Base-by-base conservation (phyloP, 306 rosid genomes). In the Cucumis melo region DNA sequence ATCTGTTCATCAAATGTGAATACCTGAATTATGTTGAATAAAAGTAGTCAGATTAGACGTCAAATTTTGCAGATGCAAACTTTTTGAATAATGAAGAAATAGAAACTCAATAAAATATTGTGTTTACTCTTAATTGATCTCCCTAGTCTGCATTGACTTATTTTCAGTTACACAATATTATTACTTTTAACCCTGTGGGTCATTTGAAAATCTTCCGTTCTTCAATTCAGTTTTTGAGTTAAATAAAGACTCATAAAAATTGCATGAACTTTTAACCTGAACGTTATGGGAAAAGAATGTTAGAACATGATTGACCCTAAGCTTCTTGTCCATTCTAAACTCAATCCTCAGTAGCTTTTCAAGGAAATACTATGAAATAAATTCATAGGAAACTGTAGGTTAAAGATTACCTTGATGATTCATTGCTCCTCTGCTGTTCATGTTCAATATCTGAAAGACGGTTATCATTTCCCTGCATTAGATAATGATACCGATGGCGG, bases 381-480 rank as follows among this genome's bases (percentile, higher is more conserved):
- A 84, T 86, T 86, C 59, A 91, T 90, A 72, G 83, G 79, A 90
- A 88, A 0, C 91, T 93, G 87, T 81, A 80, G 82, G 92, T 78
- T 91, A 85, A 67, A 17, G 53, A 50, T 72, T 95, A 95, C 99
- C 98, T 92, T 27, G 90, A 86, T 80, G 89, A 96, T 84, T 88
- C 96, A 77, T 34, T 75, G 77, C 80, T 82, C 74, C 92, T 89
- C 75, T 90, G 98, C 15, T 89, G 92, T 78, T 95, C 99, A 27
- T 89, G 92, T 78, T 95, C 99, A n/a, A 92, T 32, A 75, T 95
- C 91, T 74, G 88, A 83, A 80, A 89, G 78, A 83, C 58, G 81
- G 53, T 81, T 75, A 78, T 84, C 72, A 78, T 90, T 96, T 50
- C 78, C 87, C 56, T 78, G 93, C 54, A 76, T 70, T 23, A 80